Evolutionary conservation across 352 stramenopile genomes (phyloP).

Genomic region (Phytopythium montanum): DNA sequence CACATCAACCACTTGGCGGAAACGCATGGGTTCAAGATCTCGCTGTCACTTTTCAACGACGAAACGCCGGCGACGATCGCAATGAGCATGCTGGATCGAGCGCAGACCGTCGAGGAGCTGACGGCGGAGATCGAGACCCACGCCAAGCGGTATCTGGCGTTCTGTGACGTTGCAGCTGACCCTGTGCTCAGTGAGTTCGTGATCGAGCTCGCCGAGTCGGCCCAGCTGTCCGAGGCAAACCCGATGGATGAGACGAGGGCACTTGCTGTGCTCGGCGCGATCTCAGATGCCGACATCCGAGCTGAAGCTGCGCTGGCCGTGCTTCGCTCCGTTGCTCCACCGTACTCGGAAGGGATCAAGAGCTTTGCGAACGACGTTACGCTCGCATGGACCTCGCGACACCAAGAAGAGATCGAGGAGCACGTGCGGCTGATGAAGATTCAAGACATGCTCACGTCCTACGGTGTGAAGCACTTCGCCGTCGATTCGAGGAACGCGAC

Average conservation of each 20-base stretch:
- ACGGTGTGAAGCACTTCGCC: slow-evolving; percentile 53
- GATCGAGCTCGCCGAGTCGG: slow-evolving; percentile 33
- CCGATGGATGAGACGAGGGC: slow-evolving; percentile 25
- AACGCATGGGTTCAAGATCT: slow-evolving; percentile 55
- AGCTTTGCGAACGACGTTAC: slow-evolving; percentile 29
- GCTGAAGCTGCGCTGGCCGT: slow-evolving; percentile 28
- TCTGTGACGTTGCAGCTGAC: slow-evolving; percentile 35
- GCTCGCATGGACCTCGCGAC: slow-evolving; percentile 34
- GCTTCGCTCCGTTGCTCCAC: slow-evolving; percentile 39
- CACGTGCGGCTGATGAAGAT: slow-evolving; percentile 71
- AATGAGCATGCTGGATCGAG: slow-evolving; percentile 72
- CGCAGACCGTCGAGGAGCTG: slow-evolving; percentile 28
- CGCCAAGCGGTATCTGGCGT: slow-evolving; percentile 40
- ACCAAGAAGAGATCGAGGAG: slow-evolving; percentile 52
- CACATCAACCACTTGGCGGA: slow-evolving; percentile 49
- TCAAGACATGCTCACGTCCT: slow-evolving; percentile 66
- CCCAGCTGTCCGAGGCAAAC: slow-evolving; percentile 15
- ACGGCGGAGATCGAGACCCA: slow-evolving; percentile 35
- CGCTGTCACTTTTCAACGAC: slow-evolving; percentile 42
- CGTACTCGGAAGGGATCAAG: slow-evolving; percentile 55
- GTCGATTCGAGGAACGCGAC: slow-evolving; percentile 43
- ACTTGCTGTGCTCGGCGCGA: slow-evolving; percentile 29
- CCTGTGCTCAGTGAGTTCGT: slow-evolving; percentile 46
- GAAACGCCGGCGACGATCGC: slow-evolving; percentile 65
- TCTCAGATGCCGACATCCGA: slow-evolving; percentile 23